Evolutionary conservation across 805 yeast genomes (phyloP).

Genomic region (Lipomyces mesembrius): DNA sequence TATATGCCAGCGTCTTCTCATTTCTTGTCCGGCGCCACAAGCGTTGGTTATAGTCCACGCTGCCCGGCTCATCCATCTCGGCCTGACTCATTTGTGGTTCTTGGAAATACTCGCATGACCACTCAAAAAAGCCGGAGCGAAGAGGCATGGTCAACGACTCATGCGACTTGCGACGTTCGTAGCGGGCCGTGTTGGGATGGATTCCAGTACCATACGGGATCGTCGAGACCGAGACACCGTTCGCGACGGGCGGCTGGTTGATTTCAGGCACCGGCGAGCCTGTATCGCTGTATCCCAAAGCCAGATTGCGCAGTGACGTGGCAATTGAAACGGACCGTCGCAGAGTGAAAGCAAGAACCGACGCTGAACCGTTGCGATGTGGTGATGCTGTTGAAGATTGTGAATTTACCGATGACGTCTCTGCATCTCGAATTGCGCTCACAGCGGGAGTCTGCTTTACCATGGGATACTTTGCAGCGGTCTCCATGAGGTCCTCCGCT

Average conservation of each 20-base stretch:
- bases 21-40: slow-evolving; percentile 91
- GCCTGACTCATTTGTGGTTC: slow-evolving; percentile 90
- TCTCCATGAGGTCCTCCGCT: slow-evolving; percentile 53
- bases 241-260: slow-evolving; percentile 31
- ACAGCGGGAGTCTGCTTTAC: neutral
- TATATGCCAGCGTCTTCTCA: slow-evolving; percentile 80
- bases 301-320: slow-evolving; percentile 37
- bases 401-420: neutral
- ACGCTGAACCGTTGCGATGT: slow-evolving; percentile 12
- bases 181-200: slow-evolving; percentile 44
- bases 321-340: slow-evolving; percentile 42
- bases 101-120: slow-evolving; percentile 83
- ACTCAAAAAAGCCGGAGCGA: slow-evolving; percentile 48
- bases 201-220: slow-evolving; percentile 44
- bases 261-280: slow-evolving; percentile 22
- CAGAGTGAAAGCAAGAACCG: slow-evolving; percentile 33
- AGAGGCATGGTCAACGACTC: slow-evolving; percentile 43
- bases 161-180: slow-evolving; percentile 35
- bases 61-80: slow-evolving; percentile 91
- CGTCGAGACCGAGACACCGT: slow-evolving; percentile 38
- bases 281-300: slow-evolving; percentile 33
- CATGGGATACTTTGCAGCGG: neutral
- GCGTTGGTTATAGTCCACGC: slow-evolving; percentile 77
- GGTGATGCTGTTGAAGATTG: slow-evolving; percentile 12
- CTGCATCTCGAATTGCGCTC: neutral